Base-by-base conservation (phyloP, 805 yeast species). In the Schwanniomyces sp. region DNA sequence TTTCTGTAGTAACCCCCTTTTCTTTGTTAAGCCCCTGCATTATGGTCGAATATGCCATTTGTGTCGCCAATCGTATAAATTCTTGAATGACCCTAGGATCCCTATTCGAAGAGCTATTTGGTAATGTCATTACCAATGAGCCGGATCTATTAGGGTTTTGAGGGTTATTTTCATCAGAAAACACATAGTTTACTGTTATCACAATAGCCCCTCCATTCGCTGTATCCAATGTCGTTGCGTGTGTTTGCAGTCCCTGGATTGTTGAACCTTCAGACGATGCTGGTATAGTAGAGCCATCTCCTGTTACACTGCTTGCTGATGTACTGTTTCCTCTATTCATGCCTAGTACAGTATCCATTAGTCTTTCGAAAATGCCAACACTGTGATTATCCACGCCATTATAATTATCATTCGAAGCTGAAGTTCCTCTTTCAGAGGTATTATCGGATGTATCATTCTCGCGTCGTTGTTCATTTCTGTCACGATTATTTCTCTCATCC, bases 31-130 rank as follows among this genome's bases (percentile, higher is more conserved):
- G 67, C 34, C 78, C 73, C 17, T 78, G 75, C 4, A 80, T 73
- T 32, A 85, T 79, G 12, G 88, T 81, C 34, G 85, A 69, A 61
- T 84, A 74, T 1, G 91, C 91, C 63, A 86, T 75, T 24, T 82
- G 81, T 0, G 91, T 84, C 2, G 91, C 90, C 47, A 86, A 65
- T 25, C 84, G 71, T 10, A 86, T 79, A 46, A 86, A 72, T 30
- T 79, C 81, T 56, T 81, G 84, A 28, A 85, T 69, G 30, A 80
- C 74, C 32, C 78, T 76, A n/a, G 83, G 85, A 45, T 84, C 81
- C 27, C 82, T 71, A 48, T 81, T 80, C 14, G 75, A 64, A 0
- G 85, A 78, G 38, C 81, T 81, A 55, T 84, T 83, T n/a, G 91
- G 88, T 27, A 86, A 80, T 36, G 84, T 80, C 55, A 86, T 66